Base-by-base conservation (phyloP, 768 basidiomycete species). In the Kwoniella sp. region DNA sequence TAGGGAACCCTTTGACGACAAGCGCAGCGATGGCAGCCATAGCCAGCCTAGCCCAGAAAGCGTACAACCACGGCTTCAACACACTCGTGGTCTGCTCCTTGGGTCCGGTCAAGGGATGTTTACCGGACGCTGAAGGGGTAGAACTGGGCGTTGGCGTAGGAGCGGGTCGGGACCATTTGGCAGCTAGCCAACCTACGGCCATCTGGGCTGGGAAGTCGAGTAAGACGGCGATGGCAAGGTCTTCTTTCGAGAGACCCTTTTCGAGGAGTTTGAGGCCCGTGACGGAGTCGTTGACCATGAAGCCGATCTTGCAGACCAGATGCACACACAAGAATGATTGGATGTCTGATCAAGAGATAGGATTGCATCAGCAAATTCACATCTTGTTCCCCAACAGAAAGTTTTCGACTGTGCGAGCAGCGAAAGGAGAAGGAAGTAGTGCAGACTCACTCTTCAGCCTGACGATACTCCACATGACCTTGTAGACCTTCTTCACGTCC, bases 181-280 rank as follows among this genome's bases (percentile, higher is more conserved):
- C 95, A 1, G 94, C 92, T 26, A 95, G 83, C 89, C 91, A 98
- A 5, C 95, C 95, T 23, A 92, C 93, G 62, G 90, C 76, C 56
- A 99, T 92, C 83, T 98, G 94, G 82, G 96, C 95, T 1, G 96
- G 96, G 72, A 98, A 97, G 81, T 99, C 96, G 69, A 98, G 89
- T 41, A 98, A 86, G 50, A 95, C 94, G 2, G 92, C 90, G 17
- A 93, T 84, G n/a, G 96, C 93, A 41, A 98, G 85, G 73, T 99
- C 96, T 83, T 98, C 96, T 45, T 93, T 89, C 64, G 88, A 90
- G 59, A 99, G 85, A 1, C 96, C 96, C 77, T 98, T 98, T 81
- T 99, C 96, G 48, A 99, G 90, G 82, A 98, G 86, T 78, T 99
- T 99, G 50, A 98, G 85, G 25, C 86, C 88, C 2, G 92, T 93